A percentile compares a stretch with the other conserved stretches of the same genome.
Evolutionary conservation across 129 eudicot genomes (phyloP).

Genomic region (Artemisia tridentata): DNA sequence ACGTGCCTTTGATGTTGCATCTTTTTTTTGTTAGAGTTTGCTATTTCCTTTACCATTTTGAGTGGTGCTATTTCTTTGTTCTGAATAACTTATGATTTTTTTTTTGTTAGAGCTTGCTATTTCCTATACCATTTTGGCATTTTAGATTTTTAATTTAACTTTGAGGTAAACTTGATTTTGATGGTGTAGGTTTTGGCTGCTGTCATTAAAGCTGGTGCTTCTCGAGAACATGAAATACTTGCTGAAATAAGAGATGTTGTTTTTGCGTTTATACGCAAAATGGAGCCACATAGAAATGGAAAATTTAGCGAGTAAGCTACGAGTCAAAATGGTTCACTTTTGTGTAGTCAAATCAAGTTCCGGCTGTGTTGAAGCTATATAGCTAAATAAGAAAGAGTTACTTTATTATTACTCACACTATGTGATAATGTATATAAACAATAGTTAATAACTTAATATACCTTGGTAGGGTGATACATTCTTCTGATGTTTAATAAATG

Average conservation of each 20-base stretch:
- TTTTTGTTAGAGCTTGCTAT: neutral
- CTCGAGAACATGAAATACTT: conserved; percentile 98
- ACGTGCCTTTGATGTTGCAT: conserved; percentile 46
- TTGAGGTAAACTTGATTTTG: conserved; percentile 14
- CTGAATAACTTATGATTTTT: neutral
- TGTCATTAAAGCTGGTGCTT: conserved; percentile 98
- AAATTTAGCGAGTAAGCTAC: no score
- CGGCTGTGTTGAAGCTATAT: no score
- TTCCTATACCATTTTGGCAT: neutral
- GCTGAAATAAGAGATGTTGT: conserved; percentile 99
- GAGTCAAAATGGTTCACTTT: no score
- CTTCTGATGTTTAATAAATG: no score
- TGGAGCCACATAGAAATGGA: conserved; percentile 97
- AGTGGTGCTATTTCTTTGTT: conserved; percentile 1
- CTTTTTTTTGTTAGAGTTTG: neutral
- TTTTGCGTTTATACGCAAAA: conserved; percentile 83
- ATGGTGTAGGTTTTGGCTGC: conserved; percentile 91
- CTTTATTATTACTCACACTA: no score
- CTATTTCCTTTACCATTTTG: neutral
- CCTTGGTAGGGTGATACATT: no score
- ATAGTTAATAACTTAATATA: no score
- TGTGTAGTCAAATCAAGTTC: no score
- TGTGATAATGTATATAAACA: no score
- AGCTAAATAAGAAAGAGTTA: no score
- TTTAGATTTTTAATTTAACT: neutral